These are phyloP conservation scores for Talaromyces trachyspermus DNA, from an alignment of 495 filamentous ascomycete species.

Conservation along the genomic window DNA sequence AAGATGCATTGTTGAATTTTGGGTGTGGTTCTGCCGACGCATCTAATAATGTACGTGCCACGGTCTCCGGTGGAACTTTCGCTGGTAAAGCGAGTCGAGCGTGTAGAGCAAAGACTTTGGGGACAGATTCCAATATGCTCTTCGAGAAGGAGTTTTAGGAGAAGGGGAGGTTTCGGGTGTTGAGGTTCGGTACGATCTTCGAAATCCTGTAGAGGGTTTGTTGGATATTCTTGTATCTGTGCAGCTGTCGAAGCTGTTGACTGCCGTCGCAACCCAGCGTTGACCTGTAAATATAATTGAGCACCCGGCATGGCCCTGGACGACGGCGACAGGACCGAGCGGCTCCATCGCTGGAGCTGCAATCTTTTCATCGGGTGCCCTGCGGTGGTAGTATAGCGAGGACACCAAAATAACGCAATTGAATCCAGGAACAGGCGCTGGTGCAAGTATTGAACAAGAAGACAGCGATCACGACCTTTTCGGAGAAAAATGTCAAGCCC, in stretches of 20 bases:
- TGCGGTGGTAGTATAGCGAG: background rate
- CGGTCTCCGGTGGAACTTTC: constrained; percentile 74
- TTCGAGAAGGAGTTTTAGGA: too few relatives aligned
- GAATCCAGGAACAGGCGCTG: background rate
- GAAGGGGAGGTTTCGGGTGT: too few relatives aligned
- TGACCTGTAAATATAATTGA: constrained; percentile 39
- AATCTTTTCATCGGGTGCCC: constrained; percentile 56
- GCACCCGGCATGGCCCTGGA: constrained; percentile 43
- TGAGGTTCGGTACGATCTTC: background rate
- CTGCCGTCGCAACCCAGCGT: constrained; percentile 28
- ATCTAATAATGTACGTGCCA: constrained; percentile 82
- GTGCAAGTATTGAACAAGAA: background rate
- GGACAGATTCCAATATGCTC: constrained; percentile 43
- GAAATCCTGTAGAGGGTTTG: too few relatives aligned
- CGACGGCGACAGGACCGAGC: constrained; percentile 56
- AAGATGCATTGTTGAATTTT: constrained; percentile 72
- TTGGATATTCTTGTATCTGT: constrained; percentile 19
- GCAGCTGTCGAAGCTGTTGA: constrained; percentile 30
- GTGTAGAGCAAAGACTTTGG: constrained; percentile 88
- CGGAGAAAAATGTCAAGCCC: constrained; percentile 38
- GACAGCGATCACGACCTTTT: constrained; percentile 4
- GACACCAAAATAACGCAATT: constrained; percentile 3
- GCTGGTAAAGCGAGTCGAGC: constrained; percentile 78
- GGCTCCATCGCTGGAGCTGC: constrained; percentile 63
- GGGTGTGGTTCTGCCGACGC: constrained; percentile 68